Percentiles rank a stretch among this genome's conserved stretches.
phyloP scores from a whole-genome alignment of 495 filamentous ascomycete genomes.

The Cercophora scortea region DNA sequence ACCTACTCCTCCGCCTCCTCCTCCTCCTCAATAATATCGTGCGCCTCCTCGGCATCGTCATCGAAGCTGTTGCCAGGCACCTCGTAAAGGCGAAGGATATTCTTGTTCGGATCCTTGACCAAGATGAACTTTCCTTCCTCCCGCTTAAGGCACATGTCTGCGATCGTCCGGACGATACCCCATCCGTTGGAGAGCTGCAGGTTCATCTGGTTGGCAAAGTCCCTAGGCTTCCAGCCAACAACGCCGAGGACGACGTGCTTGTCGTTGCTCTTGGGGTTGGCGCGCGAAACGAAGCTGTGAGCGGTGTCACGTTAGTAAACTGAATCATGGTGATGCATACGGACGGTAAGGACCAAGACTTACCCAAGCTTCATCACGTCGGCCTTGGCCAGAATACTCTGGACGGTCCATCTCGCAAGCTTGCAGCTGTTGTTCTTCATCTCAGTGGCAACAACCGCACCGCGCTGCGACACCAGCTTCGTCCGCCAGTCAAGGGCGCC shows the following conservation, averaged over 20 bases:
- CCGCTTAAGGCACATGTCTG: conserved; percentile 75
- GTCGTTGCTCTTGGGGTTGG: conserved; percentile 80
- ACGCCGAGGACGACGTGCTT: conserved; percentile 93
- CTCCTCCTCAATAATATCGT: conserved; percentile 18
- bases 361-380: conserved; percentile 97
- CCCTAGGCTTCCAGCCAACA: conserved; percentile 90
- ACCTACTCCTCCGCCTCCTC: conserved; percentile 24
- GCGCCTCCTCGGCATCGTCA: conserved; percentile 36
- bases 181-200: conserved; percentile 92
- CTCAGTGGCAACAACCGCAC: conserved; percentile 96
- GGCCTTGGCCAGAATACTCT: conserved; percentile 89
- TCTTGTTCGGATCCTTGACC: conserved; percentile 91
- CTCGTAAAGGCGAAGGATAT: conserved; percentile 83
- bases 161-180: conserved; percentile 97
- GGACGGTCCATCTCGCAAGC: conserved; percentile 92
- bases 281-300: conserved; percentile 80
- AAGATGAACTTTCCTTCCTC: conserved; percentile 66
- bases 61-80: conserved; percentile 85
- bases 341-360: conserved; percentile 12
- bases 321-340: not conserved
- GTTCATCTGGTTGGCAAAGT: conserved; percentile 98
- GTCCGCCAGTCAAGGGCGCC: conserved; percentile 92
- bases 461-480: conserved; percentile 86
- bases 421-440: conserved; percentile 99
- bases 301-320: conserved; percentile 2